A percentile compares a stretch with the other conserved stretches of the same genome.
These are phyloP conservation scores for Suhomyces sp. DNA, from an alignment of 805 yeast species.

Conservation along the genomic window DNA sequence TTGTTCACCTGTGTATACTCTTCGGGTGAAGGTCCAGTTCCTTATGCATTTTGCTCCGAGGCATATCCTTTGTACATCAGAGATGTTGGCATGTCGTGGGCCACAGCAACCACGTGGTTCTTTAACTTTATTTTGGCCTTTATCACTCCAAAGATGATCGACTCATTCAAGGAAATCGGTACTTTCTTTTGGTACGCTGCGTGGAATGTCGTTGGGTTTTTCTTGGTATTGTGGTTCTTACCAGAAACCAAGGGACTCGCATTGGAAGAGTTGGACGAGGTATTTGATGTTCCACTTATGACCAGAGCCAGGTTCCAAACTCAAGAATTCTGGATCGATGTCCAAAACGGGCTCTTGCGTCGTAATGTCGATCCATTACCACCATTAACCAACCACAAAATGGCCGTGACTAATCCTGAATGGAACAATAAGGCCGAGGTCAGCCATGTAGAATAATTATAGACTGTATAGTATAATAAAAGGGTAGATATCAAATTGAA, in stretches of 20 bases:
- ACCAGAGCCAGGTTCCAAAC: conserved; percentile 50
- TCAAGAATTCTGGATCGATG: conserved; percentile 32
- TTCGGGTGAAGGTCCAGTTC: conserved; percentile 86
- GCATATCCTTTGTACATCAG: conserved; percentile 76
- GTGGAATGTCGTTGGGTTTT: conserved; percentile 72
- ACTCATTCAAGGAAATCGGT: conserved; percentile 72
- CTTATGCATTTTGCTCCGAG: conserved; percentile 86
- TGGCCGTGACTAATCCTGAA: conserved; percentile 58
- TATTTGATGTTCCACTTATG: conserved; percentile 57
- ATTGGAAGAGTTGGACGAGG: conserved; percentile 73
- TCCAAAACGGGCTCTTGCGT: conserved; percentile 46
- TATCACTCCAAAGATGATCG: conserved; percentile 73
- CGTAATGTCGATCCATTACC: conserved; percentile 46
- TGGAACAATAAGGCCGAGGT: conserved; percentile 62
- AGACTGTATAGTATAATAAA: neutral
- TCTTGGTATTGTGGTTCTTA: conserved; percentile 65
- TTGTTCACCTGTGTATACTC: conserved; percentile 72
- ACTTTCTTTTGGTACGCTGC: conserved; percentile 89
- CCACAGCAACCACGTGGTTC: conserved; percentile 76
- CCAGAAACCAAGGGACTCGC: conserved; percentile 74
- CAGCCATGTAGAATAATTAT: conserved; percentile 45
- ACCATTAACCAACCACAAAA: conserved; percentile 54
- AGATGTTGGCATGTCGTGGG: conserved; percentile 77
- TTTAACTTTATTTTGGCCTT: conserved; percentile 68
- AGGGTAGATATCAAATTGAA: neutral